A percentile compares a stretch with the other conserved stretches of the same genome.
phyloP scores from a whole-genome alignment of 2,329 filamentous ascomycete genomes.

The Ceratocystiopsis brevicomis region DNA sequence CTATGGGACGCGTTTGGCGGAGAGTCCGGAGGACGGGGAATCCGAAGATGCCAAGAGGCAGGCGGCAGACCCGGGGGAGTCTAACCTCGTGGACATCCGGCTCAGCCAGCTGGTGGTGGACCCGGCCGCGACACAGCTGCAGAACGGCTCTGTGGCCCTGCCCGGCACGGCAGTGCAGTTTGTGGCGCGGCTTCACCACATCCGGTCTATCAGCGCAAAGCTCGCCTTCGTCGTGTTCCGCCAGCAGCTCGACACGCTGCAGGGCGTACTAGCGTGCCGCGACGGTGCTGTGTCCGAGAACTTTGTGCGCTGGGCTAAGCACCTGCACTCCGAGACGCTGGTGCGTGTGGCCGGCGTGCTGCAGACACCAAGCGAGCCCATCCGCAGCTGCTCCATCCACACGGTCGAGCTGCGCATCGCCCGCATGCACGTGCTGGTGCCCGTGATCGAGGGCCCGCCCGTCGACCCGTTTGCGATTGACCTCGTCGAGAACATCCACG shows the following conservation, averaged over 20 bases:
- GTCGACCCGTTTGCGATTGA: conserved; percentile 32
- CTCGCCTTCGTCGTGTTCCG: conserved; percentile 75
- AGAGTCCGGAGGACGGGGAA: conserved; percentile 7
- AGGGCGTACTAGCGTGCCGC: conserved; percentile 48
- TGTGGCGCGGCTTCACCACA: conserved; percentile 55
- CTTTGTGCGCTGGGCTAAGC: conserved; percentile 78
- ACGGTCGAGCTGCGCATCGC: conserved; percentile 56
- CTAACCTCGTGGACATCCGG: neutral
- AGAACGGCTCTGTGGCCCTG: too few relatives aligned
- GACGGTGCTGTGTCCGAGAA: conserved; percentile 45
- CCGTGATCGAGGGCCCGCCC: conserved; percentile 26
- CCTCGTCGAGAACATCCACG: conserved; percentile 14
- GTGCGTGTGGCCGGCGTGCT: conserved; percentile 58
- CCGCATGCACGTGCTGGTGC: conserved; percentile 31
- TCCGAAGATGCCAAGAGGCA: conserved; percentile 3
- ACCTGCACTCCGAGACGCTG: conserved; percentile 58
- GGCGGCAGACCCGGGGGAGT: too few relatives aligned
- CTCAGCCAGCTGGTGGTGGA: conserved; percentile 9
- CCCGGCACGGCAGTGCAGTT: conserved; percentile 33
- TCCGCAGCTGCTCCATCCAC: conserved; percentile 59
- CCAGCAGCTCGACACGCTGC: conserved; percentile 65
- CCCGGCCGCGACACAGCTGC: conserved; percentile 23
- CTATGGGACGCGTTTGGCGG: conserved; percentile 13
- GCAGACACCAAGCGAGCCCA: conserved; percentile 51
- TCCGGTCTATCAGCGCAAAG: conserved; percentile 63